These are phyloP conservation scores for Suillus alpinus DNA, from an alignment of 768 basidiomycete genomes.

Conservation along the genomic window DNA sequence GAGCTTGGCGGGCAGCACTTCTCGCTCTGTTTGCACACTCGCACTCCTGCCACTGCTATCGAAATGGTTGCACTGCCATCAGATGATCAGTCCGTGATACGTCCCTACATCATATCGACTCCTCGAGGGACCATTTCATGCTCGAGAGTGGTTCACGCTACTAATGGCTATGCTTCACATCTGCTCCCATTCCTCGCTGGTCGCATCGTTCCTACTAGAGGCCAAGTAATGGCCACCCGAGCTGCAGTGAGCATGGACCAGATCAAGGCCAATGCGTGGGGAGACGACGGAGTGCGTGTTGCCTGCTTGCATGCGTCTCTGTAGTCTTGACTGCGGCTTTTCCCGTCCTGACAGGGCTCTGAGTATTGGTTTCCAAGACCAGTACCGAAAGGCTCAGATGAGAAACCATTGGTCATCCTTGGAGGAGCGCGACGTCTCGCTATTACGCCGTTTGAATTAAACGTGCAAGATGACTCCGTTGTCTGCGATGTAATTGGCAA, in stretches of 20 bases:
- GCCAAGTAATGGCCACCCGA: constrained; percentile 54
- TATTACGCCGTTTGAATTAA: constrained; percentile 43
- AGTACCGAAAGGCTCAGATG: constrained; percentile 17
- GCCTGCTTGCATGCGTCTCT: neutral
- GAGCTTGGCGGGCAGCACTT: too few species aligned
- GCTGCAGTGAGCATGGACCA: constrained; percentile 36
- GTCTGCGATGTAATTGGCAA: constrained; percentile 47
- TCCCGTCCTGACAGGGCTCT: constrained; percentile 33
- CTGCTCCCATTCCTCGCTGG: constrained; percentile 67
- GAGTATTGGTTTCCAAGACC: constrained; percentile 87
- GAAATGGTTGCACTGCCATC: too few species aligned
- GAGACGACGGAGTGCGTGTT: constrained; percentile 32
- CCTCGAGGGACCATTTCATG: constrained; percentile 61
- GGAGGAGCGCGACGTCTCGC: constrained; percentile 61
- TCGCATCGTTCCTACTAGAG: constrained; percentile 66
- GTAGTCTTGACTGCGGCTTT: too few species aligned
- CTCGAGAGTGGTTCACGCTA: constrained; percentile 75
- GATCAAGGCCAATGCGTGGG: constrained; percentile 46
- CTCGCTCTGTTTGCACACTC: too few species aligned
- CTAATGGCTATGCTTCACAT: constrained; percentile 78
- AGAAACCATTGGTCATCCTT: constrained; percentile 60
- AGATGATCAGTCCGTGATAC: too few species aligned
- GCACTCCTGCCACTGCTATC: too few species aligned
- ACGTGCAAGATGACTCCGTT: constrained; percentile 55
- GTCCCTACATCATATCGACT: constrained; percentile 33